These are phyloP conservation scores for Carallia pectinifolia DNA, from an alignment of 345 rosid genomes.

Conservation along the genomic window DNA sequence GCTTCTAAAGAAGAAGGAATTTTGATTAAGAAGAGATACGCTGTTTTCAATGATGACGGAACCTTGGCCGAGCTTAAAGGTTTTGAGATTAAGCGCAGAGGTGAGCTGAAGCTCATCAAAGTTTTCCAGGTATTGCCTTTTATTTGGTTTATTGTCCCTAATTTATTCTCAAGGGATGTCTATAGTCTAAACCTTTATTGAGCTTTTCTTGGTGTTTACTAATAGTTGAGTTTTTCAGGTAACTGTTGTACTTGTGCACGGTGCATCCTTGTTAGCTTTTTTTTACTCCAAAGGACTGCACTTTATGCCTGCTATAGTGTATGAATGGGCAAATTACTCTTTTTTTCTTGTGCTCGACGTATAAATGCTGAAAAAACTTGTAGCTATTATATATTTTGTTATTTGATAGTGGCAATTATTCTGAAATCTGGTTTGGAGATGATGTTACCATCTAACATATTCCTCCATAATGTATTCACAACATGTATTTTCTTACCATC, in stretches of 20 bases:
- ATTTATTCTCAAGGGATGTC: background rate
- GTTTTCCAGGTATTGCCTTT: slow-evolving; percentile 75
- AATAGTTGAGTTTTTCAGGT: no score
- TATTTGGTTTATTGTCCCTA: background rate
- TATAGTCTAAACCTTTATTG: background rate
- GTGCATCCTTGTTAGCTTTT: no score
- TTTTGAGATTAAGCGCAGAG: slow-evolving; percentile 98
- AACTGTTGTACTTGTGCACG: no score
- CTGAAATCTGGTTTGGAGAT: background rate
- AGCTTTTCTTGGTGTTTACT: no score
- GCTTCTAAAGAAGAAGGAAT: slow-evolving; percentile 99
- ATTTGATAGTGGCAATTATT: no score
- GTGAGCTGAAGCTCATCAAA: slow-evolving; percentile 97
- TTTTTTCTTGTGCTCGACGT: no score
- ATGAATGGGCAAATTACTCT: no score
- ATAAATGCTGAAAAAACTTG: no score
- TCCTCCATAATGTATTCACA: background rate
- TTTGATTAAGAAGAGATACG: slow-evolving; percentile 93
- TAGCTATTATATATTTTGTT: no score
- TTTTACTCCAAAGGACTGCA: no score
- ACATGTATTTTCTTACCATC: background rate
- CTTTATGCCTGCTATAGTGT: no score
- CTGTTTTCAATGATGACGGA: slow-evolving; percentile 97
- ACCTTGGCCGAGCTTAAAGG: slow-evolving; percentile 99
- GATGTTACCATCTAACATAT: background rate